Base-by-base conservation (phyloP, 106 monocot species). In the Amphibolis antarctica region DNA sequence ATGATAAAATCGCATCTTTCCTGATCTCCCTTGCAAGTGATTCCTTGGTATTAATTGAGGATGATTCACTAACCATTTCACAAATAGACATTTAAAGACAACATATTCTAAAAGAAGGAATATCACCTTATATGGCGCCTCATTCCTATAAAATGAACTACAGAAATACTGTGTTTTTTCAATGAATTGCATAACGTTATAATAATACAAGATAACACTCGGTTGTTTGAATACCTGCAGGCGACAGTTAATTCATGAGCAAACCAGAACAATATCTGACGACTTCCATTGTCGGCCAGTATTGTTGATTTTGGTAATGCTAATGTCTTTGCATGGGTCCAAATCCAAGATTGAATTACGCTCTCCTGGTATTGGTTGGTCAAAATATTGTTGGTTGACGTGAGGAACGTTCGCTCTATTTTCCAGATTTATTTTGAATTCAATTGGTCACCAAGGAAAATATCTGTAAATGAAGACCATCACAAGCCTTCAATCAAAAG, bases 171-270 rank as follows among this genome's bases (percentile, higher is more conserved):
- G 36, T 7, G 7, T 36, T 36, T 36, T 36, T 36, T 36, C 7
- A 36, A 36, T 36, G 36, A 36, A 36, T 36, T 36, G 36, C 7
- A 53, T 19, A 53, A 53, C 4, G 20, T 21, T 23, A 18, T 53
- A 53, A 53, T 53, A 19, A 53, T 53, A 53, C 53, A 53, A 24
- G 0, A 36, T 36, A 36, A 36, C 7, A 36, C 36, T 4, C 36
- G 7, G 7, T 36, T 1, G 23, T 53, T 24, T 53, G 7, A 36
- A 36, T 53, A 53, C 53, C 18, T 52, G n/a, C n/a, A n/a, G n/a
- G n/a, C n/a, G n/a, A 53, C 53, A 18, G 53, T 53, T 21, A 53
- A 21, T 53, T 53, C 53, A 53, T 53, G 53, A 53, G 53, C 23
- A 21, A 19, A 24, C 0, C 19, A 53, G 53, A 53, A 53, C 19